These are phyloP conservation scores for Didymellaceae sp. DNA, from an alignment of 2,329 filamentous ascomycete genomes.

Conservation along the genomic window DNA sequence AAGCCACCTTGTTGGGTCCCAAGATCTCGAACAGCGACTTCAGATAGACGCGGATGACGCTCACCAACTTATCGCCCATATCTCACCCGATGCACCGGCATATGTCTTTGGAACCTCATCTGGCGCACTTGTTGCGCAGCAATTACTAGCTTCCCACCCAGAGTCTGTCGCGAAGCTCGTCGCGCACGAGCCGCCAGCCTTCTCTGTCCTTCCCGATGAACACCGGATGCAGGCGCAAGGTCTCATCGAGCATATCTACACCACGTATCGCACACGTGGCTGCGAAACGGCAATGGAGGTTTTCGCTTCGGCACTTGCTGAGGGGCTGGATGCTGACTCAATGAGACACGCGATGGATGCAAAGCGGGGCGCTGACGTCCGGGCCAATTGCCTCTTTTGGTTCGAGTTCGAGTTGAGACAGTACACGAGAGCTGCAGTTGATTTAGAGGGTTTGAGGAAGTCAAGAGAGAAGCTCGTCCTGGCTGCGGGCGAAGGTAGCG, in stretches of 20 bases:
- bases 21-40: neutral
- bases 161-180: neutral
- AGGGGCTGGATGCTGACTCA: neutral
- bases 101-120: neutral
- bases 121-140: neutral
- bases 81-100: neutral
- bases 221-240: neutral
- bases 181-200: neutral
- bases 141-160: neutral
- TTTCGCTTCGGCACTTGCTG: neutral
- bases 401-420: neutral
- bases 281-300: neutral
- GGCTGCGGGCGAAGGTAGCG: neutral
- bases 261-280: neutral
- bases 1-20: neutral
- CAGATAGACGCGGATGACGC: neutral
- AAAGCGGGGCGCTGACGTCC: neutral
- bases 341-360: neutral
- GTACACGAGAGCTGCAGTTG: neutral
- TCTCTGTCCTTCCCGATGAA: neutral
- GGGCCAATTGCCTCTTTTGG: neutral
- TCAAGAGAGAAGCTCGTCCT: neutral
- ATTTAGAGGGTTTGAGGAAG: neutral
- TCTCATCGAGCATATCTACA: neutral
- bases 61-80: neutral